Evolutionary conservation across 139 green algal species (phyloP).

Genomic region (Chlorella sp.): DNA sequence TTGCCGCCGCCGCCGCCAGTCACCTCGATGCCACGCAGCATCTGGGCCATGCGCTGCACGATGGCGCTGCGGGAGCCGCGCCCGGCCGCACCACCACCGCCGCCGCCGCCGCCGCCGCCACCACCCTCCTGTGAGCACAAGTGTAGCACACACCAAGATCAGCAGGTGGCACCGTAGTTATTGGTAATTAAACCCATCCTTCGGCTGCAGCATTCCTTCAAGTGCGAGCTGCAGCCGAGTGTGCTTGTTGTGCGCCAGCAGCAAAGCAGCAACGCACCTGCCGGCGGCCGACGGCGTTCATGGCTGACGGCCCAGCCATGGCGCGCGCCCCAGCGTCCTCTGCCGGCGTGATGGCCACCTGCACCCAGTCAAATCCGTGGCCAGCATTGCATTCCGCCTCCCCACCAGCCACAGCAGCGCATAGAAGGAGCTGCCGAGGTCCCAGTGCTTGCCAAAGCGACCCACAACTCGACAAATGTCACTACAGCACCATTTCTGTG

Average conservation of each 20-base stretch:
- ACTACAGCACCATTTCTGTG: too few species aligned
- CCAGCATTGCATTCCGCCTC: too few species aligned
- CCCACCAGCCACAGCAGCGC: too few species aligned
- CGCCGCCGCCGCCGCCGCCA: background rate
- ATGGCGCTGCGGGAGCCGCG: too few species aligned
- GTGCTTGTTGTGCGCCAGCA: too few species aligned
- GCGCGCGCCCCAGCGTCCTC: background rate
- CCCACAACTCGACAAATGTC: too few species aligned
- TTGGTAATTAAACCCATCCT: background rate
- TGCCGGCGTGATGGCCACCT: background rate
- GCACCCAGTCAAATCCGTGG: too few species aligned
- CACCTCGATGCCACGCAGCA: background rate
- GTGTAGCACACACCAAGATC: background rate
- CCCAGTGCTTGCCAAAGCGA: too few species aligned
- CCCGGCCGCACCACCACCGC: too few species aligned
- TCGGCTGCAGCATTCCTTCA: background rate
- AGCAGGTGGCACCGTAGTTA: background rate
- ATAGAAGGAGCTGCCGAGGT: too few species aligned
- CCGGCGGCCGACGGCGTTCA: background rate
- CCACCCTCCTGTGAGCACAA: background rate
- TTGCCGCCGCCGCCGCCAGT: constrained; percentile 6
- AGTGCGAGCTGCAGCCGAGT: background rate
- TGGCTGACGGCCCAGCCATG: constrained; percentile 1
- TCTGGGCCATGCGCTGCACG: background rate
- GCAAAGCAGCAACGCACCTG: too few species aligned